Evolutionary conservation across 1,284 basidiomycete species (phyloP), one percentile per base, ranked within the genome.

Genomic region (Porphyrellus sp.): DNA sequence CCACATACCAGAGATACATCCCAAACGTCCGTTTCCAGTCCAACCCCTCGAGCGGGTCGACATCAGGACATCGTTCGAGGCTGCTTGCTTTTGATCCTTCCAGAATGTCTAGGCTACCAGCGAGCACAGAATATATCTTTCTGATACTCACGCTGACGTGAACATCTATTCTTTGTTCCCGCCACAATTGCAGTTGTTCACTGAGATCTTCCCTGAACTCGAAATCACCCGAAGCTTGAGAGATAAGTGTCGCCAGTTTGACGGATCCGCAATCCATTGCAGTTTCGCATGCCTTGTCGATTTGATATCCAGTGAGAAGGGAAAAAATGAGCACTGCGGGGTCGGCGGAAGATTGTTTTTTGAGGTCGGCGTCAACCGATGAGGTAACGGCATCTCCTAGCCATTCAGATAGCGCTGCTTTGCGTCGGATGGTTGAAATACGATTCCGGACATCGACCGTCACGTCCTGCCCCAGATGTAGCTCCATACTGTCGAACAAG

Each of bases 11-110:
- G 15, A 99, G 73, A 59, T 89, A 86, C 42, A 98, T 73, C 2
- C 93, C 97, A 63, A 99, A 91, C 0, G 89, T 86, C 15, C 94
- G 85, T 70, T 96, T 96, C 97, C 97, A 99, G 69, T 97, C 95
- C 47, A 98, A 73, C 1, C 83, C 89, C 49, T 84, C 76, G n/a
- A 86, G 78, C n/a, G 97, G 77, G 49, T 82, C 76, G 20, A 93
- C 71, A 52, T 91, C 85, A 2, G 78, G 69, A 61, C 81, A 81
- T 23, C 77, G 75, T 59, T 88, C 86, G 30, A 79, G 60, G 54
- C 77, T 72, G 54, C 76, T 71, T 60, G 86, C 74, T 67, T 76
- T 70, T 53, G 77, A 78, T 3, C 86, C 89, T 46, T 81, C 75
- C 13, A 87, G 73, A 5, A 85, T 64, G 54, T 85, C 83, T 30